Evolutionary conservation across 306 rosid genomes (phyloP).

Genomic region (Casuarina equisetifolia): DNA sequence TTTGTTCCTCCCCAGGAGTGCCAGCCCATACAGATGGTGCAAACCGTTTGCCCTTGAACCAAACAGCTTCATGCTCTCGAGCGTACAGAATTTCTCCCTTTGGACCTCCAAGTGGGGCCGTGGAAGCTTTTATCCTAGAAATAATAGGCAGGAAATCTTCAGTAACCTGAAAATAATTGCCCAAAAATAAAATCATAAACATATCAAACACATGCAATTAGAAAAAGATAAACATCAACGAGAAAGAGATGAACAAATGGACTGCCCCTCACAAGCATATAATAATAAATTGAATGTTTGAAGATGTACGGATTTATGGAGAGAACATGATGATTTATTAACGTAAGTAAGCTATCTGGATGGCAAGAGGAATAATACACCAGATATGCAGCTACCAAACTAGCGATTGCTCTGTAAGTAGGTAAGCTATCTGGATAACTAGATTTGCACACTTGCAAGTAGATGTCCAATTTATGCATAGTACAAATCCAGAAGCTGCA

Average conservation of each 20-base stretch:
- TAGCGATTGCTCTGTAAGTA: not conserved
- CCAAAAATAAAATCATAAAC: slow-evolving; percentile 17
- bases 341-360: not conserved
- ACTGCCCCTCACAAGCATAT: not conserved
- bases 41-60: slow-evolving; percentile 94
- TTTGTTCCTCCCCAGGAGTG: slow-evolving; percentile 81
- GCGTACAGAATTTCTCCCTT: slow-evolving; percentile 90
- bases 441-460: not conserved
- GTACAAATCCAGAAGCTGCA: not conserved
- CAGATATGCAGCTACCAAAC: not conserved
- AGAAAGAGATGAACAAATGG: not conserved
- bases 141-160: slow-evolving; percentile 84
- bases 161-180: slow-evolving; percentile 52
- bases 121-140: slow-evolving; percentile 73
- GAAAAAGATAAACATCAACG: slow-evolving; percentile 1
- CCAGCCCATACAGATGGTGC: slow-evolving; percentile 75
- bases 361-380: not conserved
- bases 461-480: not conserved
- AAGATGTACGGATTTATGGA: not conserved
- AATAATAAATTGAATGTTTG: not conserved
- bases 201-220: slow-evolving; percentile 15
- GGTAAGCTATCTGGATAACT: not conserved
- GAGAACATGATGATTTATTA: not conserved
- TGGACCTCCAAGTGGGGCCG: slow-evolving; percentile 81
- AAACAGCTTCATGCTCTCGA: slow-evolving; percentile 88